A percentile compares a stretch with the other conserved stretches of the same genome.
These are phyloP conservation scores for Clitoria ternatea DNA, from an alignment of 306 rosid species.

Conservation along the genomic window DNA sequence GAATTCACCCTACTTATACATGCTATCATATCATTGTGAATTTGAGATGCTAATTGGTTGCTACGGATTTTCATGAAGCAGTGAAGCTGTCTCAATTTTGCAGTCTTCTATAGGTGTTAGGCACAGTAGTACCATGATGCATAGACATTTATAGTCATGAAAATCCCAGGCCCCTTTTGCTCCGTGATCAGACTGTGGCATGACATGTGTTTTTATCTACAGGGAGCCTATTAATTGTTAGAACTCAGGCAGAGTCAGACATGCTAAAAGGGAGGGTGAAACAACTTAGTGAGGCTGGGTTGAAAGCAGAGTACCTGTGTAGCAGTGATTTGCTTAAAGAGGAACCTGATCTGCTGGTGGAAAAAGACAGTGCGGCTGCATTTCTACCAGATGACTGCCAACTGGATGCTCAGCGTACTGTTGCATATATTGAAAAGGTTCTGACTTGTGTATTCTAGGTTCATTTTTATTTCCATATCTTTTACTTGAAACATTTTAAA, in stretches of 20 bases:
- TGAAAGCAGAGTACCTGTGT: conserved; percentile 63
- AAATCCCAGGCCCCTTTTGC: not conserved
- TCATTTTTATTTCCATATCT: not conserved
- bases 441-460: conserved; percentile 4
- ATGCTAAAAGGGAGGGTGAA: conserved; percentile 56
- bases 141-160: conserved; percentile 1
- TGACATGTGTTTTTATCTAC: conserved; percentile 15
- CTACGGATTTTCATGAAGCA: not conserved
- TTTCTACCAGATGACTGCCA: conserved; percentile 79
- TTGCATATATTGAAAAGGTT: conserved; percentile 67
- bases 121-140: not conserved
- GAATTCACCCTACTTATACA: not conserved
- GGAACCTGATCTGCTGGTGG: conserved; percentile 76
- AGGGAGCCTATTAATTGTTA: conserved; percentile 83
- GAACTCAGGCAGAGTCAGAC: conserved; percentile 53
- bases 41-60: not conserved
- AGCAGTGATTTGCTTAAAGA: conserved; percentile 49
- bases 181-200: not conserved
- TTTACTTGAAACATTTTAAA: conserved; percentile 5
- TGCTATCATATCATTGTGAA: not conserved
- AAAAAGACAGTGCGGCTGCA: conserved; percentile 59
- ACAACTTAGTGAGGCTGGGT: conserved; percentile 54
- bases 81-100: not conserved
- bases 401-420: conserved; percentile 70
- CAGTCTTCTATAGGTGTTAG: not conserved